phyloP scores from a whole-genome alignment of 306 rosid genomes.

The Mucuna pruriens region DNA sequence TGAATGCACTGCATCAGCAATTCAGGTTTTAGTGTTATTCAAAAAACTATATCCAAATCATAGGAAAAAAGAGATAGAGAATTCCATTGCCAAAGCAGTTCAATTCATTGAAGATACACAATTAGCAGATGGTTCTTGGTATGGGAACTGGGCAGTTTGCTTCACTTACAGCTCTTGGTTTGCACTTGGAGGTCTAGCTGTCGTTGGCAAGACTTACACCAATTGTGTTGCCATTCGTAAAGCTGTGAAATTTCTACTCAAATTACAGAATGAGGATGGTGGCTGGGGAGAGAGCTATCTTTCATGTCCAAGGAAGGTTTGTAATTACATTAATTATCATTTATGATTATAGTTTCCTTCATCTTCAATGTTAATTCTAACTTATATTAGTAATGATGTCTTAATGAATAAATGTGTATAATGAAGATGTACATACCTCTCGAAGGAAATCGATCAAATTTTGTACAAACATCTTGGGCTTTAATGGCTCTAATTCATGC shows the following conservation, averaged over 20 bases:
- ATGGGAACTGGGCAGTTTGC: conserved; percentile 60
- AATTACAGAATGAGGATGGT: conserved; percentile 52
- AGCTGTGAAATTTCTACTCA: conserved; percentile 51
- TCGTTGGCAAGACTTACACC: conserved; percentile 50
- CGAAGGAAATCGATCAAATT: conserved; percentile 3
- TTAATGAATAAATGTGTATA: background rate
- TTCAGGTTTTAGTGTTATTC: conserved; percentile 43
- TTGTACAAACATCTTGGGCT: conserved; percentile 23
- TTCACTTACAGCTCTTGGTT: conserved; percentile 59
- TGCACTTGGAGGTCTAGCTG: conserved; percentile 53
- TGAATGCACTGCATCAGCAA: conserved; percentile 48
- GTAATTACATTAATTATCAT: background rate
- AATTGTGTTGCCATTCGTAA: conserved; percentile 44
- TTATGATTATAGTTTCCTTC: no score
- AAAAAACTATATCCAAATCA: conserved; percentile 39
- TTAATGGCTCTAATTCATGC: conserved; percentile 12
- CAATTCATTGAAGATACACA: conserved; percentile 40
- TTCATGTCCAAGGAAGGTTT: conserved; percentile 51
- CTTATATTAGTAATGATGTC: background rate
- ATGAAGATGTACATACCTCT: conserved; percentile 14
- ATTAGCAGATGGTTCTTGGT: conserved; percentile 41
- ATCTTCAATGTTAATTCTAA: background rate
- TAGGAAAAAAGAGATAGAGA: conserved; percentile 41
- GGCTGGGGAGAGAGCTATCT: conserved; percentile 74
- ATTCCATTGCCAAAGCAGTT: conserved; percentile 33